Base-by-base conservation (phyloP, 2,329 filamentous ascomycete species). In the Fusarium anthophilum region DNA sequence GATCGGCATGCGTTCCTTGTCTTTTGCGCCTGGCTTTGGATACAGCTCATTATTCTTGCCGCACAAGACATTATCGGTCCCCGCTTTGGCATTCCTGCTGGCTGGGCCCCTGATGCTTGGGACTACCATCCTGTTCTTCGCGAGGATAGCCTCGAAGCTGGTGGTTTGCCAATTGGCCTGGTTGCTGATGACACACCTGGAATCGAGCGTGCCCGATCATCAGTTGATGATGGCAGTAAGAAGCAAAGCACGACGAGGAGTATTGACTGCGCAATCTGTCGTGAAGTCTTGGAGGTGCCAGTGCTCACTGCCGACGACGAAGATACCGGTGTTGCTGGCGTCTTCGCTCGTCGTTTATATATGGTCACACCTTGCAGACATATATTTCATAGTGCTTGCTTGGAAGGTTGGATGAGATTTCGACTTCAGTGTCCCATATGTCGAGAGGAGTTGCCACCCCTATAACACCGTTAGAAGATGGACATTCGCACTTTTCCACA, bases 321-420 rank as follows among this genome's bases (percentile, higher is more conserved):
- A 48, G 87, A 88, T 15, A 82, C 82, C 2, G 88, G 89, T 38
- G 88, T 91, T 66, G 85, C 90, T 1, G 91, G 91, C 37, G 89
- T 98, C 63, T 87, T 98, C 75, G 93, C 93, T 38, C 87, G 96
- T 69, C 89, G 95, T 56, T 87, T 90, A 76, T 98, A 98, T 83
- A 99, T 99, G 96, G 94, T 98, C 28, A 99, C 96, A 65, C 96
- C 96, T 54, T 99, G 96, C 82, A 87, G 95, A 63, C 96, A 99
- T 84, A 95, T 98, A 55, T 99, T 99, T 81, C 96, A 99, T 81
- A 96, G 92, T 64, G 86, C 88, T 38, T 99, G 96, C 82, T 84
- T 99, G 76, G 96, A 98, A 84, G 95, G 94, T 44, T 98, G 96
- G 96, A 96, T 99, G 93, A 89, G 94, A 80, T 95, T 97, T 81